Base-by-base conservation (phyloP, 164 flowering plant genomes). In the Litsea cubeba region DNA sequence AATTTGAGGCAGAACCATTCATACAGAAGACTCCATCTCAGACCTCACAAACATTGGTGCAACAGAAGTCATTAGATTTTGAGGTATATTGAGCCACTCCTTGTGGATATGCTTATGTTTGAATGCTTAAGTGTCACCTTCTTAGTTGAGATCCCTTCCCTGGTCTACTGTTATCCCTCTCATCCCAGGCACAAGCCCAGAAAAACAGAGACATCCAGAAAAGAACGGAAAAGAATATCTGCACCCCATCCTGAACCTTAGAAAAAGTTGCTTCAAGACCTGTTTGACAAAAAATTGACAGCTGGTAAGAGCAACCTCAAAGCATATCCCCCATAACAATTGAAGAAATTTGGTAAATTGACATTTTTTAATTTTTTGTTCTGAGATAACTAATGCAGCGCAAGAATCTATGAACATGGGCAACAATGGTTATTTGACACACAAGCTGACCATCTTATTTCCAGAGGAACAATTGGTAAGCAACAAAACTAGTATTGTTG, bases 171-270 rank as follows among this genome's bases (percentile, higher is more conserved):
- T 71, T 69, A 65, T 84, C 80, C 64, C 81, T 85, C 71, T 87
- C 88, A 82, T 89, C 93, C 87, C 85, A 87, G 32, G 84, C 89
- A 75, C 86, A 88, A 51, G 88, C 78, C 98, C 97, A 93, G 85
- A 93, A 93, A 81, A 91, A 91, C 65, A 93, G 83, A 54, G 97
- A 89, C 91, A 93, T 85, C 98, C 95, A 91, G 79, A 93, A 88
- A 54, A 93, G 81, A 76, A 90, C 95, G 25, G 94, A 95, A 79
- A 89, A 81, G 82, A 91, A 93, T 68, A 93, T 87, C 80, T 81
- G 87, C 70, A 79, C 77, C 18, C 77, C 83, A 76, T 91, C 92
- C 78, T 83, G 85, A 65, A 87, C 24, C 74, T 54, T 74, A 11
- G 40, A 62, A 24, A 80, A 49, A 35, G 71, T 75, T 62, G 57